Conservation (phyloP, 176 grass and related monocot genomes). For the Paspalum vaginatum region DNA sequence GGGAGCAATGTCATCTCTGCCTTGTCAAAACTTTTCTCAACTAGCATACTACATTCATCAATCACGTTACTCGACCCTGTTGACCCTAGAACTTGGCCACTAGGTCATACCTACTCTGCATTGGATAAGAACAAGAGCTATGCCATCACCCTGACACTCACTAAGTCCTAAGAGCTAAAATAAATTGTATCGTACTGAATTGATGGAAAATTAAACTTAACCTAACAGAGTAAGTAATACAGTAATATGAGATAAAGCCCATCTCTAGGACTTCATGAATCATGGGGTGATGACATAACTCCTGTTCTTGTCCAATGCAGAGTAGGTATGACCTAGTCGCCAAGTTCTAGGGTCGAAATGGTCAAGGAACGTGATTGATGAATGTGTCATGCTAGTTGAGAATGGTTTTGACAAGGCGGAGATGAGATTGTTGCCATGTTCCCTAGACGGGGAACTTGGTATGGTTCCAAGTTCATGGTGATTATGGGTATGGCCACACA, state of each 20-base stretch:
- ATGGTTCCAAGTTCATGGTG: background rate
- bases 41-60: too few relatives aligned
- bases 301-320: background rate
- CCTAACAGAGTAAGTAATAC: background rate
- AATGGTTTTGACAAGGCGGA: too few relatives aligned
- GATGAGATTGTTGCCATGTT: too few relatives aligned
- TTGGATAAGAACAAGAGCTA: background rate
- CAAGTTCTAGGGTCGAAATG: too few relatives aligned
- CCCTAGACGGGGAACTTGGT: too few relatives aligned
- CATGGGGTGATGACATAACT: background rate
- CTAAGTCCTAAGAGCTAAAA: background rate
- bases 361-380: too few relatives aligned
- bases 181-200: background rate
- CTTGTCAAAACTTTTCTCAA: too few relatives aligned
- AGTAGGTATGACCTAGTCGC: background rate
- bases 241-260: background rate
- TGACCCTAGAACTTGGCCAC: too few relatives aligned
- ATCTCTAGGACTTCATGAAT: background rate
- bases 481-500: too few relatives aligned
- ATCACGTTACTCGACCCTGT: too few relatives aligned
- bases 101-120: background rate
- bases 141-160: background rate
- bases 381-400: too few relatives aligned
- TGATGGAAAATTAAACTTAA: background rate
- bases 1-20: too few relatives aligned